Base-by-base conservation (phyloP, 805 yeast genomes). In the Saccharomyces mikatae region DNA sequence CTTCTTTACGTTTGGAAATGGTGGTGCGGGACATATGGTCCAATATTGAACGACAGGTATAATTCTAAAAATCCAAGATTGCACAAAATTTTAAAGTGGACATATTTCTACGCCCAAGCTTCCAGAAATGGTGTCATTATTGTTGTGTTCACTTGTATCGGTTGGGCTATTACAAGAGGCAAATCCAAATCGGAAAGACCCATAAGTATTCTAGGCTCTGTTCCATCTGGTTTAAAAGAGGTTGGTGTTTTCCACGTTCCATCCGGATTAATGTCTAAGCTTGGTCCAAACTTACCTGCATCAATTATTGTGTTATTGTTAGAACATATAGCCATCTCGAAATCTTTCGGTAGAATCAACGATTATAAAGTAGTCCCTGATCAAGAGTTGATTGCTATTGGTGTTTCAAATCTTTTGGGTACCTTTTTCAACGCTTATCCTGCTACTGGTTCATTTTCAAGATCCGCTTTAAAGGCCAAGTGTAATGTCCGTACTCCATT, bases 401-500 rank as follows among this genome's bases (percentile, higher is more conserved):
- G 97, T 65, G 87, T 86, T 48, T 86, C 94, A 52, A 91, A 91
- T 72, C 77, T 91, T 69, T 77, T 91, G 62, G 97, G 97, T 62
- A 89, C 96, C 22, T 89, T 90, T 67, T 91, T 91, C 80, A 79
- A 82, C 65, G 96, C 97, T 6, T 91, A 91, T 70, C 97, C 97
- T 8, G 90, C 96, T 6, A 91, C 97, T 4, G 97, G 97, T 48
- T 91, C 97, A 1, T 91, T 91, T 71, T 87, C 96, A 21, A 84
- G 97, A 76, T 87, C 96, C 48, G 97, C 97, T 6, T 78, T 91
- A 64, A 91, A 92, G 73, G 85, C 96, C 51, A 91, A 91, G 73
- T 91, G 96, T 79, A 96, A 96, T 68, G 97, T 91, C 48, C 81
- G 90, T 67, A 91, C 97, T 22, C 97, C 97, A 36, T 75, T 91